Conservation (phyloP, 2,329 filamentous ascomycete species). For the Arthroderma sp. region DNA sequence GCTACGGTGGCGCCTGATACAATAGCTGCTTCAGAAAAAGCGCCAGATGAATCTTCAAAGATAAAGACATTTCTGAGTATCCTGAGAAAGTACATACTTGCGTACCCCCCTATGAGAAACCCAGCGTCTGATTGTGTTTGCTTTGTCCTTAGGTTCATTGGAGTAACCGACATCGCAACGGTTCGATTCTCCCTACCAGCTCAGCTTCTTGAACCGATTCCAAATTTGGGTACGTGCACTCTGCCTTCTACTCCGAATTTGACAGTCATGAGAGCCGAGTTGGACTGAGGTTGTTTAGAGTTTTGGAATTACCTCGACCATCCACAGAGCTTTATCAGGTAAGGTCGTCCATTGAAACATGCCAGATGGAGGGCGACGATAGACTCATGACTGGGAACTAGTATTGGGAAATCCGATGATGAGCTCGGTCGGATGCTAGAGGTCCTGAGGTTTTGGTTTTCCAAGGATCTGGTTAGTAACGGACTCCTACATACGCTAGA, state of each 20-base stretch:
- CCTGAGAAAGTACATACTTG: slow-evolving; percentile 59
- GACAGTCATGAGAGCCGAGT: not conserved
- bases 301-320: slow-evolving; percentile 98
- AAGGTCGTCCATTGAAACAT: slow-evolving; percentile 13
- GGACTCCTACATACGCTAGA: slow-evolving; percentile 11
- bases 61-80: slow-evolving; percentile 79
- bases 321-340: slow-evolving; percentile 73
- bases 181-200: slow-evolving; percentile 93
- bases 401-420: slow-evolving; percentile 79
- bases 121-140: slow-evolving; percentile 5
- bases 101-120: not conserved
- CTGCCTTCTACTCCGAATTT: not conserved
- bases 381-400: slow-evolving; percentile 16
- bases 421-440: slow-evolving; percentile 87
- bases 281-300: slow-evolving; percentile 38
- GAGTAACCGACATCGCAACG: slow-evolving; percentile 85
- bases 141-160: slow-evolving; percentile 59
- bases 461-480: slow-evolving; percentile 63
- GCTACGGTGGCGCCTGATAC: not conserved
- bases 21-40: slow-evolving; percentile 36
- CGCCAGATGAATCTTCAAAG: slow-evolving; percentile 70
- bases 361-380: not conserved
- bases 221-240: slow-evolving; percentile 56
- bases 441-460: slow-evolving; percentile 94
- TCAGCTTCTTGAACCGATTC: slow-evolving; percentile 87